Evolutionary conservation across 306 rosid species (phyloP).

Genomic region (Medicago ruthenica): DNA sequence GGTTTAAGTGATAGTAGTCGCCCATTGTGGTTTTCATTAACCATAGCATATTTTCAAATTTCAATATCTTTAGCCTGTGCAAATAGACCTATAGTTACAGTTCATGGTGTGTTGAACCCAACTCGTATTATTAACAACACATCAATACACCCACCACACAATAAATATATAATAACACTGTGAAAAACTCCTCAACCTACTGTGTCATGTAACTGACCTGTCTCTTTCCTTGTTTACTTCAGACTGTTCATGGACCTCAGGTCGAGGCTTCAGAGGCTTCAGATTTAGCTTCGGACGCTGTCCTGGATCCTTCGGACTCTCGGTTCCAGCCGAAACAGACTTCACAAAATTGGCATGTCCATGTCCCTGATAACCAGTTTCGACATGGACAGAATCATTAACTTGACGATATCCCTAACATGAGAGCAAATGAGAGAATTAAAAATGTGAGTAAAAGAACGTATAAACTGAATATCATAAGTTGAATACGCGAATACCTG

Average conservation of each 20-base stretch:
- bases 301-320: conserved; percentile 64
- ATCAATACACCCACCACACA: background rate
- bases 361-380: conserved; percentile 55
- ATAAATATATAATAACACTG: conserved; percentile 14
- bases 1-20: conserved; percentile 1
- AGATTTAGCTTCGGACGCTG: conserved; percentile 92
- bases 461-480: conserved; percentile 1
- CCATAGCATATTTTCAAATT: background rate
- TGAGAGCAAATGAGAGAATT: conserved; percentile 37
- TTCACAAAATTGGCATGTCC: conserved; percentile 58
- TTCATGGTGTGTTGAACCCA: conserved; percentile 29
- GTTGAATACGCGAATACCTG: conserved; percentile 63
- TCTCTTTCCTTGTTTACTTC: conserved; percentile 69
- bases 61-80: conserved; percentile 5
- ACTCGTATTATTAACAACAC: conserved; percentile 28
- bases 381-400: conserved; percentile 57
- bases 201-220: conserved; percentile 59
- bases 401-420: conserved; percentile 53
- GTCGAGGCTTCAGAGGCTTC: conserved; percentile 87
- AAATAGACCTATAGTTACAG: background rate
- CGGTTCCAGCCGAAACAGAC: conserved; percentile 60
- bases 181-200: conserved; percentile 26
- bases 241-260: conserved; percentile 63
- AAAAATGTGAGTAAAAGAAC: conserved; percentile 36
- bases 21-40: background rate